A percentile compares a stretch with the other conserved stretches of the same genome.
Conservation (phyloP, 805 yeast genomes). For the Ogataea nitratoaversa region DNA sequence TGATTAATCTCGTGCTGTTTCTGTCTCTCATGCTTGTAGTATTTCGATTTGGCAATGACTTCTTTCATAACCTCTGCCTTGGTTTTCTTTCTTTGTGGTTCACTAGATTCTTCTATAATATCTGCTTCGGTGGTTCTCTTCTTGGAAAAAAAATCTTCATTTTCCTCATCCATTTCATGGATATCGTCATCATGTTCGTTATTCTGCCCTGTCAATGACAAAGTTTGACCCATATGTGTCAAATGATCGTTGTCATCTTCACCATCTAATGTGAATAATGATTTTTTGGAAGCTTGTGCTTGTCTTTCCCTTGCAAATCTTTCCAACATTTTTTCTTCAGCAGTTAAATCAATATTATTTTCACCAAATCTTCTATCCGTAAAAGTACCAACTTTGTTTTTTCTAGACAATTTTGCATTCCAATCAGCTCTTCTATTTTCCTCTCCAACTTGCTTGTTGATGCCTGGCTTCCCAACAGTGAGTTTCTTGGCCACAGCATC, state of each 20-base stretch:
- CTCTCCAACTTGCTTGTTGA: conserved; percentile 65
- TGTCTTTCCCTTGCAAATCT: conserved; percentile 90
- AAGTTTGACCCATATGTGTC: conserved; percentile 75
- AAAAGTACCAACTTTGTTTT: conserved; percentile 74
- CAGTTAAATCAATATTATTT: conserved; percentile 59
- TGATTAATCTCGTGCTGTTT: conserved; percentile 54
- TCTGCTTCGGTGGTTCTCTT: conserved; percentile 27
- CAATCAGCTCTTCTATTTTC: conserved; percentile 57
- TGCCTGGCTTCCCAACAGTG: conserved; percentile 65
- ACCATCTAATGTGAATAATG: conserved; percentile 73
- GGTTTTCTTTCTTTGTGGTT: conserved; percentile 60
- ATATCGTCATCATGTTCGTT: conserved; percentile 32
- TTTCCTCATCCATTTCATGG: conserved; percentile 37
- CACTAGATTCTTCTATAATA: conserved; percentile 26
- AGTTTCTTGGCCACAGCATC: conserved; percentile 40
- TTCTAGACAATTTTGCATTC: conserved; percentile 56
- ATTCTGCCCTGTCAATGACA: conserved; percentile 42
- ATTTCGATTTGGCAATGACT: conserved; percentile 77
- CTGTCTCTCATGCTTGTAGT: conserved; percentile 73
- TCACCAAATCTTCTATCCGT: conserved; percentile 93
- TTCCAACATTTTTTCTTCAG: conserved; percentile 92
- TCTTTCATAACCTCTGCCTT: conserved; percentile 86
- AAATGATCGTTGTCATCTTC: conserved; percentile 49
- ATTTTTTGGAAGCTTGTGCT: conserved; percentile 48
- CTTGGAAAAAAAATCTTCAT: conserved; percentile 33